These are phyloP conservation scores for Sergeia podlipaevii DNA, from an alignment of 208 protist species.

Conservation along the genomic window DNA sequence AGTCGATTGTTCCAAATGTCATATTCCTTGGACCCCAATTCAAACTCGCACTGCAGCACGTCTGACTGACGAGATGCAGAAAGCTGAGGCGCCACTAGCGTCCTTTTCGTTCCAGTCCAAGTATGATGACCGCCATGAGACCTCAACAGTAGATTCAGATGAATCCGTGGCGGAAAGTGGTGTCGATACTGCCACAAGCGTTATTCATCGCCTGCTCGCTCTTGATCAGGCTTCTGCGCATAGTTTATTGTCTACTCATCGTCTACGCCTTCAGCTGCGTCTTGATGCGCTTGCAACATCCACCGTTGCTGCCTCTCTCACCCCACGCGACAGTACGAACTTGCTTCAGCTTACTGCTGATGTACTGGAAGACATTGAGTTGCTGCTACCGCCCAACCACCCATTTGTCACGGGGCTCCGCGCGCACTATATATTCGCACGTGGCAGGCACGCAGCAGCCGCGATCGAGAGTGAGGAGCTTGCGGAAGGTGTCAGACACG, in stretches of 20 bases:
- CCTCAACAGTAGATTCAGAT: too few species aligned
- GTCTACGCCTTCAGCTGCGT: slow-evolving; percentile 35
- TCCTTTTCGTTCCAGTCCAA: too few species aligned
- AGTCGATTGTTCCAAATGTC: too few species aligned
- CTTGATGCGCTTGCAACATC: slow-evolving; percentile 47
- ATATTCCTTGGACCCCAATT: too few species aligned
- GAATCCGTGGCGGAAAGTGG: neutral
- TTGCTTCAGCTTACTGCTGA: slow-evolving; percentile 39
- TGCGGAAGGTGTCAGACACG: slow-evolving; percentile 9
- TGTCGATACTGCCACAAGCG: slow-evolving; percentile 8
- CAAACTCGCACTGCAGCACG: neutral
- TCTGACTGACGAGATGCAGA: neutral
- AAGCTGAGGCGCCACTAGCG: too few species aligned
- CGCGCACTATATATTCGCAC: slow-evolving; percentile 60
- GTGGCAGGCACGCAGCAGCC: slow-evolving; percentile 36
- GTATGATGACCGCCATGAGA: too few species aligned
- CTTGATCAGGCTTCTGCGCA: slow-evolving; percentile 26
- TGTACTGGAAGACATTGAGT: slow-evolving; percentile 52
- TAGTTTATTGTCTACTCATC: slow-evolving; percentile 49
- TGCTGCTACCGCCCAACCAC: slow-evolving; percentile 43
- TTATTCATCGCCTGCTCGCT: slow-evolving; percentile 33
- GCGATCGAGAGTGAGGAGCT: slow-evolving; percentile 14
- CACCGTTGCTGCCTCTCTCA: slow-evolving; percentile 20
- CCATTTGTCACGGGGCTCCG: slow-evolving; percentile 63
- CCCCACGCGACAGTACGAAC: slow-evolving; percentile 14